These are phyloP conservation scores for Claviceps pusilla DNA, from an alignment of 2,329 filamentous ascomycete species.

Conservation along the genomic window DNA sequence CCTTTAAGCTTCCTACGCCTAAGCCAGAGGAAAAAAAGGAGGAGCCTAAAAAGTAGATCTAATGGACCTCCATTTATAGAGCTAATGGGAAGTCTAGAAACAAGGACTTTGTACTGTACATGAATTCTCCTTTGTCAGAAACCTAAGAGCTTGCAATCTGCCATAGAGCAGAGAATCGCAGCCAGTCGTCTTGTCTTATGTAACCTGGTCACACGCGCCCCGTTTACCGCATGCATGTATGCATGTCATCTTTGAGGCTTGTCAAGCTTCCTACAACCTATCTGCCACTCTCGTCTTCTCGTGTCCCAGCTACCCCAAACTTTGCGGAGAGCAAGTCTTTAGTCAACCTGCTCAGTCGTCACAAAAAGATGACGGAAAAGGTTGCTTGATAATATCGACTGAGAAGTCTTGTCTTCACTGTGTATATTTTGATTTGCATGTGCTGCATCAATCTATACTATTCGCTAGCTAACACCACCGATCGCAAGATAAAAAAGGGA, in stretches of 20 bases:
- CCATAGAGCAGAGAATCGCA: neutral
- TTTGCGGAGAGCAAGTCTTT: neutral
- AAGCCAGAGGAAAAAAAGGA: slow-evolving; percentile 89
- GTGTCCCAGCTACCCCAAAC: neutral
- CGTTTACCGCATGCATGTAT: too few species aligned
- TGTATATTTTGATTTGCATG: slow-evolving; percentile 10
- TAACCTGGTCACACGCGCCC: neutral
- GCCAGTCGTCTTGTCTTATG: neutral
- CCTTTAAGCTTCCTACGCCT: slow-evolving; percentile 85
- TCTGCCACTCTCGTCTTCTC: neutral
- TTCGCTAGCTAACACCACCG: neutral
- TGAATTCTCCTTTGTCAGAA: slow-evolving; percentile 3
- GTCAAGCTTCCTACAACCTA: neutral
- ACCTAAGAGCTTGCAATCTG: neutral
- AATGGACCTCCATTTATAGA: neutral
- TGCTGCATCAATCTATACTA: slow-evolving; percentile 8
- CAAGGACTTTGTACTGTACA: slow-evolving; percentile 5
- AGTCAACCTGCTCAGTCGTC: neutral
- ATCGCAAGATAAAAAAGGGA: neutral
- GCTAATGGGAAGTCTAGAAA: neutral
- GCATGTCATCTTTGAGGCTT: neutral
- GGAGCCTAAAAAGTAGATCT: slow-evolving; percentile 73
- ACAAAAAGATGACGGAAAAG: neutral
- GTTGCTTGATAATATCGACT: neutral
- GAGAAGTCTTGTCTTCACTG: neutral